phyloP scores from a whole-genome alignment of 352 stramenopile species.

The Globisporangium lucens region DNA sequence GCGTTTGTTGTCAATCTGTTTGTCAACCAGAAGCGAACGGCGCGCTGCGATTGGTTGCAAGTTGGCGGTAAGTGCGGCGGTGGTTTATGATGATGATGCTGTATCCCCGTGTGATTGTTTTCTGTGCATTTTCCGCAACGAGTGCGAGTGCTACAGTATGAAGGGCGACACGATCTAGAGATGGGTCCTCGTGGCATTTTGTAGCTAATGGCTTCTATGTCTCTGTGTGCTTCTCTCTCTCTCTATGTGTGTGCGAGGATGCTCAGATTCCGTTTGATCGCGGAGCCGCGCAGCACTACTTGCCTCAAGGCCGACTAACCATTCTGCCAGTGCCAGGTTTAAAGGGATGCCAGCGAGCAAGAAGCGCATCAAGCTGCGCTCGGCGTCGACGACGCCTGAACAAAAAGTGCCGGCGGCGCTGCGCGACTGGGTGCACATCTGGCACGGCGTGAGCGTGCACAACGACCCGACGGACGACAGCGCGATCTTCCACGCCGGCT shows the following conservation, averaged over 20 bases:
- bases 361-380: slow-evolving; percentile 70
- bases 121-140: neutral
- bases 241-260: neutral
- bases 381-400: slow-evolving; percentile 33
- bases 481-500: slow-evolving; percentile 69
- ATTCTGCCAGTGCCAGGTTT: neutral
- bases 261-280: neutral
- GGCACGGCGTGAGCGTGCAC: slow-evolving; percentile 74
- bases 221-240: neutral
- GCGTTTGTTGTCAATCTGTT: too few relatives aligned
- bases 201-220: neutral
- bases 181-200: neutral
- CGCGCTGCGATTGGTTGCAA: neutral
- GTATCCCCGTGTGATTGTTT: neutral
- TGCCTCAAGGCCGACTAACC: neutral
- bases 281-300: neutral
- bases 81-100: neutral
- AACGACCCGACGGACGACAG: slow-evolving; percentile 25
- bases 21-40: neutral
- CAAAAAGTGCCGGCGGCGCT: slow-evolving; percentile 61
- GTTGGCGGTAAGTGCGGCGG: neutral
- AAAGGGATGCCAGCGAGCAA: slow-evolving; percentile 65
- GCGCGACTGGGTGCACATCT: slow-evolving; percentile 77
- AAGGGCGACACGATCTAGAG: neutral
- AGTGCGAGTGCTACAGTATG: neutral